phyloP scores from a whole-genome alignment of 495 filamentous ascomycete genomes.

The Tetracladium marchalianum region DNA sequence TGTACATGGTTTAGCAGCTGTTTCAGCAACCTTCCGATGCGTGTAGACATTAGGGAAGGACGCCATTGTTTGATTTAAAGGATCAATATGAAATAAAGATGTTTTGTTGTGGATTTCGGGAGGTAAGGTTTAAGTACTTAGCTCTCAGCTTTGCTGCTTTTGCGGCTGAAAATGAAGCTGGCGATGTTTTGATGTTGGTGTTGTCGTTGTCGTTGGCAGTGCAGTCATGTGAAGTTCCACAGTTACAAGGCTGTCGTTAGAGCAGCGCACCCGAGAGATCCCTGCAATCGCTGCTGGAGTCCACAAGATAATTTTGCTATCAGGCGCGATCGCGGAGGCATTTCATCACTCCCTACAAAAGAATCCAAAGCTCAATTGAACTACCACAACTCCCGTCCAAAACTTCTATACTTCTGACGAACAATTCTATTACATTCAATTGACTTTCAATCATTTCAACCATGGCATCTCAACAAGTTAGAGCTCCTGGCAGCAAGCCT shows the following conservation, averaged over 20 bases:
- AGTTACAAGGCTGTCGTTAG: neutral
- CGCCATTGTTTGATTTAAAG: constrained; percentile 6
- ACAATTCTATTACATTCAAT: constrained; percentile 1
- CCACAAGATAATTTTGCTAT: constrained; percentile 6
- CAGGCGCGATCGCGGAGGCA: neutral
- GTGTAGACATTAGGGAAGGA: constrained; percentile 75
- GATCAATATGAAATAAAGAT: neutral
- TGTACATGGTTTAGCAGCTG: constrained; percentile 69
- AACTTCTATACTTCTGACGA: neutral
- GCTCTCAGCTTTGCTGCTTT: neutral
- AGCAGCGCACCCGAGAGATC: neutral
- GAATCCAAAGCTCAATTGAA: neutral
- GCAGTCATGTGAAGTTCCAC: constrained; percentile 1
- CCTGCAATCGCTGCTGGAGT: constrained; percentile 1
- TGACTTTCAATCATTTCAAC: constrained; percentile 5
- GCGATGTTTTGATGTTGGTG: neutral
- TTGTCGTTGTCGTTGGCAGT: neutral
- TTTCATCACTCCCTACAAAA: neutral
- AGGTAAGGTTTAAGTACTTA: neutral
- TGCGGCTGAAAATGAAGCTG: neutral
- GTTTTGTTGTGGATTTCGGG: neutral
- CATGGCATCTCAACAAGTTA: constrained; percentile 15
- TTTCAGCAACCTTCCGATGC: constrained; percentile 80
- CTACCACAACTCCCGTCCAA: neutral
- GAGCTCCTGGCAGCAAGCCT: constrained; percentile 19